Evolutionary conservation across 2,329 filamentous ascomycete genomes (phyloP).

Genomic region (Colletotrichum lentis): DNA sequence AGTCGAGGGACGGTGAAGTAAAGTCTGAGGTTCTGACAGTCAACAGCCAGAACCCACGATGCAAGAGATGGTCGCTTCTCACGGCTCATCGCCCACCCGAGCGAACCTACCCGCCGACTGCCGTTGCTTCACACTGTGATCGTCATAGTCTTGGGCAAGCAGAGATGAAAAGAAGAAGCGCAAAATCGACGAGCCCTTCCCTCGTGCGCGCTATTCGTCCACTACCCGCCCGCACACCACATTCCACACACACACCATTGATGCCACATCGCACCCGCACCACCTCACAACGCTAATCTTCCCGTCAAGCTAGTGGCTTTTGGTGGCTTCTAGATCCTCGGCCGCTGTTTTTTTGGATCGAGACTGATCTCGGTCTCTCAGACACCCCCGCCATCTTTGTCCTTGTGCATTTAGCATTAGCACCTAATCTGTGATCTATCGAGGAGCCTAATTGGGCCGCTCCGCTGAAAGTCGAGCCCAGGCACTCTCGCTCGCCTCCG

Average conservation of each 20-base stretch:
- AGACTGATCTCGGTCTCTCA: slow-evolving; percentile 34
- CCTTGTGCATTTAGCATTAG: too few relatives aligned
- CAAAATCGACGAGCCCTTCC: slow-evolving; percentile 3
- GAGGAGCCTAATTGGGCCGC: slow-evolving; percentile 1
- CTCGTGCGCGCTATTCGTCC: slow-evolving; percentile 7
- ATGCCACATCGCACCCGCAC: slow-evolving; percentile 2
- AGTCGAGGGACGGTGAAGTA: background rate
- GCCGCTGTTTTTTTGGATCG: slow-evolving; percentile 30
- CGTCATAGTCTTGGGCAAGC: background rate
- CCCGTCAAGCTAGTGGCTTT: slow-evolving; percentile 34
- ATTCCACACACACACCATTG: slow-evolving; percentile 2
- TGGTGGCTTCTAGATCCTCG: slow-evolving; percentile 36
- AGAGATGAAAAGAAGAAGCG: background rate
- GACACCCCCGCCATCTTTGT: slow-evolving; percentile 2
- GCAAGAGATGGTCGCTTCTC: background rate
- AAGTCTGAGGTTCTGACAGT: background rate
- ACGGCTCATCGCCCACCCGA: background rate
- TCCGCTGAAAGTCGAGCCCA: slow-evolving; percentile 1
- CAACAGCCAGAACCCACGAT: slow-evolving; percentile 17
- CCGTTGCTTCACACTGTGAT: slow-evolving; percentile 27
- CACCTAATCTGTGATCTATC: background rate
- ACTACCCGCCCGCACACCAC: slow-evolving; percentile 5
- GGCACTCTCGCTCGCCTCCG: slow-evolving; percentile 14
- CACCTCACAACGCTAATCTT: slow-evolving; percentile 24
- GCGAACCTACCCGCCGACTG: background rate